Percentiles rank a stretch among this genome's conserved stretches.
Evolutionary conservation across 1,284 basidiomycete species (phyloP).

Genomic region (Boletellus deceptivus): DNA sequence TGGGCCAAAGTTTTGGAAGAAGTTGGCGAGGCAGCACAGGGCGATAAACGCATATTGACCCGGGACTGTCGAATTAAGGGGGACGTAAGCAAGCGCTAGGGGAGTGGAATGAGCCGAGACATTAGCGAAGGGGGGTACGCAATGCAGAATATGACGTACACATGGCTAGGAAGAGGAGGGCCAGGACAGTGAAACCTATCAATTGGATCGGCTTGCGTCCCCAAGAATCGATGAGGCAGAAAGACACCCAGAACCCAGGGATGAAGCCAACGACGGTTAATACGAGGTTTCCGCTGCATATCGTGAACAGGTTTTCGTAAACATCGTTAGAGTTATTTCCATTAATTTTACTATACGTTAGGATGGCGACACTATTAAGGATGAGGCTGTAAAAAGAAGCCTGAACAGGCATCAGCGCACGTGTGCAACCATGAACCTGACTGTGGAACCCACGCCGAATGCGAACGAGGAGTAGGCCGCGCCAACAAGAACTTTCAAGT

Average conservation of each 20-base stretch:
- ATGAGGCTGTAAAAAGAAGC: conserved; percentile 62
- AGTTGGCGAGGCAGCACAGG: conserved; percentile 60
- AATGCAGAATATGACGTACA: conserved; percentile 32
- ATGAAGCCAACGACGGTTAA: conserved; percentile 50
- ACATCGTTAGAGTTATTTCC: conserved; percentile 19
- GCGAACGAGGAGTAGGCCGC: conserved; percentile 62
- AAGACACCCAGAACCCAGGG: conserved; percentile 51
- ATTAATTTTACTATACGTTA: conserved; percentile 30
- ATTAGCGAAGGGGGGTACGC: not conserved
- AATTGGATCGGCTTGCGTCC: conserved; percentile 55
- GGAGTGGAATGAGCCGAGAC: not conserved
- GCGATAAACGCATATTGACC: conserved; percentile 53
- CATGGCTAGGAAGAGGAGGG: conserved; percentile 50
- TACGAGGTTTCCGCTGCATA: conserved; percentile 42
- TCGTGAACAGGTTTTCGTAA: conserved; percentile 33
- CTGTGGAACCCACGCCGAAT: conserved; percentile 41
- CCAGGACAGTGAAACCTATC: conserved; percentile 58
- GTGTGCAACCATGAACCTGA: not conserved
- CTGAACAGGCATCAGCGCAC: conserved; percentile 32
- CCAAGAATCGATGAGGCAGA: conserved; percentile 50
- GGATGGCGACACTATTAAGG: conserved; percentile 53
- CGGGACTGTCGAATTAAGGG: conserved; percentile 43
- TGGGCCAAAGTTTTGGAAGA: conserved; percentile 62
- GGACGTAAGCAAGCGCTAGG: conserved; percentile 55
- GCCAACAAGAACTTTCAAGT: conserved; percentile 47